Evolutionary conservation across 768 basidiomycete genomes (phyloP).

Genomic region (Tulasnella sp.): DNA sequence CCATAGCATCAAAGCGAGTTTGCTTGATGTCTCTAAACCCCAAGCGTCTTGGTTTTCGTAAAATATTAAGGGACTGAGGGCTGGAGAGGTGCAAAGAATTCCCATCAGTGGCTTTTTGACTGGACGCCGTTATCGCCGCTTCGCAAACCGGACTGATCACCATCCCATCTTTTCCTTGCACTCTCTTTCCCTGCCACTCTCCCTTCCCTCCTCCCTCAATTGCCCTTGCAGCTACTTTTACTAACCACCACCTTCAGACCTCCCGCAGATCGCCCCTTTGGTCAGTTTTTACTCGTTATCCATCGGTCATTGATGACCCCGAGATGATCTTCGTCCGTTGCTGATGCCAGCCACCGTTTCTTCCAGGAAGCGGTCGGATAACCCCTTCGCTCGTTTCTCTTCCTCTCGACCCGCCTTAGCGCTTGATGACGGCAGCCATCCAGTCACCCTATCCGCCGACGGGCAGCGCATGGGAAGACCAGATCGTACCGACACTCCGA

Average conservation of each 20-base stretch:
- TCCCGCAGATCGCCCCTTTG: neutral
- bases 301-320: neutral
- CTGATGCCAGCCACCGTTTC: neutral
- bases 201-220: neutral
- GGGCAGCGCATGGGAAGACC: slow-evolving; percentile 54
- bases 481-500: slow-evolving; percentile 67
- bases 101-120: neutral
- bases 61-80: too few species aligned
- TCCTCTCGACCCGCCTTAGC: neutral
- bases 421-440: slow-evolving; percentile 1
- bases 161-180: neutral
- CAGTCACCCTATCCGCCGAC: neutral
- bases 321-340: neutral
- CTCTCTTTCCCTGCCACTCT: neutral
- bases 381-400: neutral
- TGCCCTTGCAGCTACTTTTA: neutral
- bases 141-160: neutral
- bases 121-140: neutral
- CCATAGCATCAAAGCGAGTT: neutral
- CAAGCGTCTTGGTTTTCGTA: neutral
- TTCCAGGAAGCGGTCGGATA: neutral
- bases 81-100: neutral
- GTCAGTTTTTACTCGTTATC: neutral
- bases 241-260: neutral
- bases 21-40: neutral